These are phyloP conservation scores for Phytophthora boehmeriae DNA, from an alignment of 352 stramenopile genomes.

Conservation along the genomic window DNA sequence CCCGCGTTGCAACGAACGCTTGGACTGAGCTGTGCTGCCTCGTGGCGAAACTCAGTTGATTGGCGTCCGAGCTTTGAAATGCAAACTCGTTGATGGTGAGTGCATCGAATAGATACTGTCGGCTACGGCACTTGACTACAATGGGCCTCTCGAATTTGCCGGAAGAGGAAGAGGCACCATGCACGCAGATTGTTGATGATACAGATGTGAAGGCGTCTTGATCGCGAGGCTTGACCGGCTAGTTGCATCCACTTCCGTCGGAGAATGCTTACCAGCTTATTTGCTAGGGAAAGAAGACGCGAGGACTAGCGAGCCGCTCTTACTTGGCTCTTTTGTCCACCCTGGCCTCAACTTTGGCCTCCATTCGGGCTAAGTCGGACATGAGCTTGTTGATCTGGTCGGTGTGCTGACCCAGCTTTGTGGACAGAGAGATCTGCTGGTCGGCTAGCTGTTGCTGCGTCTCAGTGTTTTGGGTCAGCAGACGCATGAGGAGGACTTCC, in stretches of 20 bases:
- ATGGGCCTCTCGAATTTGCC: constrained; percentile 6
- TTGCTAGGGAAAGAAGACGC: background rate
- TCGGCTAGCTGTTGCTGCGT: constrained; percentile 82
- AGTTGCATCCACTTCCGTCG: constrained; percentile 13
- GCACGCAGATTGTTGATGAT: background rate
- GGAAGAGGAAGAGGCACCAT: constrained; percentile 4
- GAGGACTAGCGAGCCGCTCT: constrained; percentile 1
- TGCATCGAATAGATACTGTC: constrained; percentile 21
- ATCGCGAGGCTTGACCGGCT: no score
- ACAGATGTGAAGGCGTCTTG: no score
- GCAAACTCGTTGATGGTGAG: background rate
- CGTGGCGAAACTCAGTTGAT: background rate
- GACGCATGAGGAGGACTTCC: constrained; percentile 77
- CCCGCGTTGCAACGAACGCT: no score
- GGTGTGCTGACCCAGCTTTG: constrained; percentile 68
- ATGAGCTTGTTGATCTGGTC: constrained; percentile 81
- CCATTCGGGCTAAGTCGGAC: constrained; percentile 74
- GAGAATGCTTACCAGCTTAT: constrained; percentile 1
- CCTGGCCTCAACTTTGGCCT: constrained; percentile 73
- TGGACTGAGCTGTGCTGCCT: background rate
- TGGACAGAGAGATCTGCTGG: constrained; percentile 75
- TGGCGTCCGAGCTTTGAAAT: background rate
- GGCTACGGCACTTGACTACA: constrained; percentile 13
- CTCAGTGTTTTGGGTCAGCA: constrained; percentile 85
- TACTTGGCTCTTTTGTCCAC: constrained; percentile 34